phyloP scores from a whole-genome alignment of 352 stramenopile species.

The Phytophthora palmivora region DNA sequence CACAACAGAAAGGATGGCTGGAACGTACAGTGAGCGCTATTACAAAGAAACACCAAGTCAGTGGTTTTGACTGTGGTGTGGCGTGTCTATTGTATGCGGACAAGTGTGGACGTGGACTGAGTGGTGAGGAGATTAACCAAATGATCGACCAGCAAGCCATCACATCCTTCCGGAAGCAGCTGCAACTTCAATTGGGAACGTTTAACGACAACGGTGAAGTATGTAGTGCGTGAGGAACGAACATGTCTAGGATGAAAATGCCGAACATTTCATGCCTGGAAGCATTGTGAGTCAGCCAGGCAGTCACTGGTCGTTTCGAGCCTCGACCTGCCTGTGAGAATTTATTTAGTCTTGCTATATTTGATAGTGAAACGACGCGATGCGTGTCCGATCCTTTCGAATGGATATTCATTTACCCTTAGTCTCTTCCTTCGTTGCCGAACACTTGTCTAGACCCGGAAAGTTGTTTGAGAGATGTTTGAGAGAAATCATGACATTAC shows the following conservation, averaged over 20 bases:
- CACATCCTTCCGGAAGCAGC: conserved; percentile 65
- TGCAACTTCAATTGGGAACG: conserved; percentile 47
- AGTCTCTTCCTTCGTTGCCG: neutral
- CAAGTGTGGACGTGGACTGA: conserved; percentile 76
- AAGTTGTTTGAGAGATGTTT: too few relatives aligned
- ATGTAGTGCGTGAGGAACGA: neutral
- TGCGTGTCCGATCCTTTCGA: neutral
- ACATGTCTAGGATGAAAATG: neutral
- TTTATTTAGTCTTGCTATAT: conserved; percentile 22
- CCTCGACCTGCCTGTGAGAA: conserved; percentile 16
- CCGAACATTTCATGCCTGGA: neutral
- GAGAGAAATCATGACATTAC: neutral
- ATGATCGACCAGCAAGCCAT: conserved; percentile 74
- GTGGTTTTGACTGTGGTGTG: conserved; percentile 91
- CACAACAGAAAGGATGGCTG: conserved; percentile 67
- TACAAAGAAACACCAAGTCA: conserved; percentile 87
- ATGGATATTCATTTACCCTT: neutral
- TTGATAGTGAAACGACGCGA: conserved; percentile 39
- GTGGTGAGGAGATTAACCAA: conserved; percentile 64
- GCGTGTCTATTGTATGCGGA: conserved; percentile 90
- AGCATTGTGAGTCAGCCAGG: too few relatives aligned
- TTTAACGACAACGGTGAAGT: conserved; percentile 10
- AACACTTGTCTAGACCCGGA: too few relatives aligned
- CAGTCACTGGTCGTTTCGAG: too few relatives aligned
- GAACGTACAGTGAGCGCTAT: conserved; percentile 71